Evolutionary conservation across 2,329 filamentous ascomycete genomes (phyloP), one percentile per base, ranked within the genome.

Genomic region (Orbilia javanica): DNA sequence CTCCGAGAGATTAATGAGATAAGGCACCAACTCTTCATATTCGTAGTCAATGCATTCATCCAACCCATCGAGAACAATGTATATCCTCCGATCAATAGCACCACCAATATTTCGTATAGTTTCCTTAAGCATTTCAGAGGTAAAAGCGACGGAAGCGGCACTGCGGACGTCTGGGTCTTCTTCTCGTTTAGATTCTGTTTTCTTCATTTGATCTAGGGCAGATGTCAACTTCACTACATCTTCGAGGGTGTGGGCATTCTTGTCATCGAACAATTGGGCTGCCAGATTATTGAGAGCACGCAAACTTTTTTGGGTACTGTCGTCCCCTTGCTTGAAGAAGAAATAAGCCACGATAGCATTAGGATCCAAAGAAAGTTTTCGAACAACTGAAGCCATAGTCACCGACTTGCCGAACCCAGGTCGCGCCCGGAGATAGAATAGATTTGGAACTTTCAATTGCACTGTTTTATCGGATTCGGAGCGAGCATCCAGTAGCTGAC

Each of bases 271-370:
- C 20, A 78, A 18, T n/a, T 78, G 74, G 15, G 74, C 36, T 2
- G 63, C 66, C 15, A 78, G 62, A 42, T 67, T 78, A n/a, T 36
- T 53, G 6, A 71, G 62, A n/a, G 74, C 74, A 3, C 74, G 66
- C 15, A 31, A 29, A 15, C 22, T 36, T 25, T 27, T 67, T 29
- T 78, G 74, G 6, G 74, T 78, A 15, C 27, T 64, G 13, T 78
- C 74, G 18, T 78, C 74, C 22, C 74, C 74, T 50, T 72, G 74
- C 53, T 78, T 78, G 62, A 78, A 78, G 44, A 78, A 78, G 22
- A 78, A 78, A 42, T 72, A 78, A 4, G 67, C 53, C 13, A 78
- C 39, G 2, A 71, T 57, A 1, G 57, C 48, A 29, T 67, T n/a
- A 0, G 74, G 44, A 4, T 72, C 60, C 1, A 60, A 11, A 3